Base-by-base conservation (phyloP, 2,329 filamentous ascomycete species). In the Fusarium marasasianum region DNA sequence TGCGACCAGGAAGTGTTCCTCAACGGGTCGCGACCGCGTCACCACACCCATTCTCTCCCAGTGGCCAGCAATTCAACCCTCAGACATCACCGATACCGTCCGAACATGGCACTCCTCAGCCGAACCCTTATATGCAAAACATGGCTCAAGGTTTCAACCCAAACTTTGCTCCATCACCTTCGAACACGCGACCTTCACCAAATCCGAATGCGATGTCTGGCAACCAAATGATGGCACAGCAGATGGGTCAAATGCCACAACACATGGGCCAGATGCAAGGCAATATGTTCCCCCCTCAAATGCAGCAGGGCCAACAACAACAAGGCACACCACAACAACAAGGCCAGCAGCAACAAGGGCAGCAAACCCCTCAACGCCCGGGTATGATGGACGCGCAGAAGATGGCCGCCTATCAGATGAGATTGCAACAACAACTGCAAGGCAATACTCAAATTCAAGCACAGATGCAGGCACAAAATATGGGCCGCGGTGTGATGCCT, bases 21-120 rank as follows among this genome's bases (percentile, higher is more conserved):
- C 93, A 95, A 80, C 88, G 95, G 79, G 94, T 98, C 82, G 93
- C 95, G 74, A 98, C 96, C 51, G 93, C 94, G 48, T 98, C 96
- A 38, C 96, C 96, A 8, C 96, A 96, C 82, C 94, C 94, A 2
- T 98, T 97, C 81, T 95, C 93, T 4, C 93, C 93, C 22, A 91
- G 91, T 65, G 88, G 89, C 38, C 92, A 93, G 76, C 92, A 93
- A 79, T 93, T 94, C 77, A 89, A 87, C 43, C 83, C 89, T 22
- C 93, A 95, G 79, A 88, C 92, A 68, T 96, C 94, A 6, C 93
- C 94, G 17, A 90, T 92, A 22, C 91, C 93, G 10, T 92, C 93
- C 31, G 93, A 96, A 71, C 92, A 94, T 76, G 88, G 91, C 64
- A 95, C 93, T 14, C 92, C 93, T 1, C 93, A 95, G 79, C 93